Evolutionary conservation across 179 eudicot genomes (phyloP).

Genomic region (Patellifolia procumbens): DNA sequence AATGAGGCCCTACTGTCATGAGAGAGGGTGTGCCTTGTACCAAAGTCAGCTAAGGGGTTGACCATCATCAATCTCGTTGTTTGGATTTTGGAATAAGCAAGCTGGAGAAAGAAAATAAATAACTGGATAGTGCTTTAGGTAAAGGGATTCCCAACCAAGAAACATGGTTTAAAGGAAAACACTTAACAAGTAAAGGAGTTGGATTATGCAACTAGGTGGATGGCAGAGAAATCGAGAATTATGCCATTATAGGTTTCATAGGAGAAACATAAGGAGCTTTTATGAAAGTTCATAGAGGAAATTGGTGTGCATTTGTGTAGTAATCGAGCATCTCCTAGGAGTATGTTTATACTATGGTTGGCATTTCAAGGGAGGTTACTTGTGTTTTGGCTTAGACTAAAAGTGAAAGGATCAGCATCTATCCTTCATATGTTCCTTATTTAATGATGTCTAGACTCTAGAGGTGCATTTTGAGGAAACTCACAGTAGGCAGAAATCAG

Average conservation of each 20-base stretch:
- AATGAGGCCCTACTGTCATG: background rate
- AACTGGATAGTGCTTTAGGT: no score
- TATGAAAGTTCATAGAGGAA: background rate
- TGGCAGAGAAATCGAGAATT: background rate
- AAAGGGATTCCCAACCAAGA: background rate
- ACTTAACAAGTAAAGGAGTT: background rate
- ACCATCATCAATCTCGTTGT: background rate
- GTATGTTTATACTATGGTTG: background rate
- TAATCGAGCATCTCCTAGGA: background rate
- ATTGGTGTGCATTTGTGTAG: background rate
- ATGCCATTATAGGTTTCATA: background rate
- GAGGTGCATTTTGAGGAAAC: background rate
- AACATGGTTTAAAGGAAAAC: background rate
- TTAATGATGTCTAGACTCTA: background rate
- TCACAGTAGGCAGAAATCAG: background rate
- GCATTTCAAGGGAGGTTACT: background rate
- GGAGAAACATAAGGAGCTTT: background rate
- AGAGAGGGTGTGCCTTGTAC: background rate
- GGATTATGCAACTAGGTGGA: background rate
- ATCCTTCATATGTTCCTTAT: background rate
- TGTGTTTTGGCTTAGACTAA: background rate
- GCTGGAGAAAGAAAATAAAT: no score
- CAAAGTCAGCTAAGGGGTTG: background rate
- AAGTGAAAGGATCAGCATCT: background rate
- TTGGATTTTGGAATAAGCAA: background rate